phyloP scores from a whole-genome alignment of 345 rosid species.

The Rubroshorea leprosula region DNA sequence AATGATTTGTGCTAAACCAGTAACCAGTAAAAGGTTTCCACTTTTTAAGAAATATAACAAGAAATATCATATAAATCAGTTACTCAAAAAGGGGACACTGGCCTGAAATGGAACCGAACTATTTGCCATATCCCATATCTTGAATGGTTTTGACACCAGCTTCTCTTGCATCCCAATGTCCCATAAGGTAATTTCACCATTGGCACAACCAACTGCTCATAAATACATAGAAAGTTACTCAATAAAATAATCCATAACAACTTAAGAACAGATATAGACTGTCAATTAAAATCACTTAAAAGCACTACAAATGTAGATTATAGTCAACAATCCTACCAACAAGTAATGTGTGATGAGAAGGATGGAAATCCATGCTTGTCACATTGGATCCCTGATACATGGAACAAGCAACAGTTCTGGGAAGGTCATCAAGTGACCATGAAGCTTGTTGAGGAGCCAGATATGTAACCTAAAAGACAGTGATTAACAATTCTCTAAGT shows the following conservation, averaged over 20 bases:
- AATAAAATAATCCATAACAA: slow-evolving; percentile 5
- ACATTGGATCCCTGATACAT: slow-evolving; percentile 58
- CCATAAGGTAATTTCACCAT: slow-evolving; percentile 69
- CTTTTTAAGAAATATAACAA: not conserved
- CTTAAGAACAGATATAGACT: not conserved
- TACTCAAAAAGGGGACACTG: not conserved
- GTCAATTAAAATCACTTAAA: not conserved
- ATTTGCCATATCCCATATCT: slow-evolving; percentile 39
- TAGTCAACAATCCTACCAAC: slow-evolving; percentile 40
- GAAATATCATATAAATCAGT: not conserved
- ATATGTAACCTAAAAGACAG: slow-evolving; percentile 44
- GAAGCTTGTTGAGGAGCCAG: slow-evolving; percentile 46
- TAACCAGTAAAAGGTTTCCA: not conserved
- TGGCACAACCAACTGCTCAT: slow-evolving; percentile 53
- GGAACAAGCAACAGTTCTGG: slow-evolving; percentile 48
- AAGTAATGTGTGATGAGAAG: slow-evolving; percentile 48
- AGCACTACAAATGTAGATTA: not conserved
- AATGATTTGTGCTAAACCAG: not conserved
- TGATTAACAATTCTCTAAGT: not conserved
- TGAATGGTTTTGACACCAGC: slow-evolving; percentile 56
- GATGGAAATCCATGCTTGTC: slow-evolving; percentile 74
- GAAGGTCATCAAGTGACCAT: slow-evolving; percentile 56
- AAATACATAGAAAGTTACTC: slow-evolving; percentile 7
- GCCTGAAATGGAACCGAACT: slow-evolving; percentile 53
- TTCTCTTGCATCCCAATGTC: slow-evolving; percentile 45